phyloP scores from a whole-genome alignment of 345 rosid genomes.

The Syzygium aqueum region DNA sequence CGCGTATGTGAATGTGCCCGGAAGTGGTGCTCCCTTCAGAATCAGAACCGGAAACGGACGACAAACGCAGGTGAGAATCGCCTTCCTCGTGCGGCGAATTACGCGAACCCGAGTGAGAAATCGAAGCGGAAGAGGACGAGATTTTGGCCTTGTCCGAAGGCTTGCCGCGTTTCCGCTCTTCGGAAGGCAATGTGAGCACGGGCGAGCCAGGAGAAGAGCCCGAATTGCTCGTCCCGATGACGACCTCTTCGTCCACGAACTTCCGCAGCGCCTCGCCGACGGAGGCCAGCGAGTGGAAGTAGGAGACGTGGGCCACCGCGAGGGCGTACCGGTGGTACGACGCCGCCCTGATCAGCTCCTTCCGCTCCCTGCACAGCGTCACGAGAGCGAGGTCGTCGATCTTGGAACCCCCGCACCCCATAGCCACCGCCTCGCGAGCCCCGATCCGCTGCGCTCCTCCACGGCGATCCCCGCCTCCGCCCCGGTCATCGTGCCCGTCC shows the following conservation, averaged over 20 bases:
- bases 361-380: constrained; percentile 69
- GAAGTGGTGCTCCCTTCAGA: constrained; percentile 30
- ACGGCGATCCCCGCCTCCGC: neutral
- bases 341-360: constrained; percentile 59
- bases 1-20: constrained; percentile 46
- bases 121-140: constrained; percentile 50
- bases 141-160: constrained; percentile 3
- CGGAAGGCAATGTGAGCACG: constrained; percentile 72
- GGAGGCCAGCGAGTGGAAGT: constrained; percentile 56
- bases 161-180: constrained; percentile 36
- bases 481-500: constrained; percentile 5
- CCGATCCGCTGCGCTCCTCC: neutral
- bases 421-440: constrained; percentile 1
- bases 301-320: constrained; percentile 79
- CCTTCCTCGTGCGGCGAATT: constrained; percentile 7
- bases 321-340: constrained; percentile 63
- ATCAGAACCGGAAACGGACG: constrained; percentile 56
- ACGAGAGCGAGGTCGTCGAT: constrained; percentile 69
- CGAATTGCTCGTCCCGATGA: constrained; percentile 20
- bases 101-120: constrained; percentile 43
- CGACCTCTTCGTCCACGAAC: constrained; percentile 80
- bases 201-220: constrained; percentile 47
- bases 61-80: constrained; percentile 52
- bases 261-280: constrained; percentile 76
- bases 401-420: constrained; percentile 97